Conservation (phyloP, 2,329 filamentous ascomycete genomes). For the Aspergillus eucalypticola region DNA sequence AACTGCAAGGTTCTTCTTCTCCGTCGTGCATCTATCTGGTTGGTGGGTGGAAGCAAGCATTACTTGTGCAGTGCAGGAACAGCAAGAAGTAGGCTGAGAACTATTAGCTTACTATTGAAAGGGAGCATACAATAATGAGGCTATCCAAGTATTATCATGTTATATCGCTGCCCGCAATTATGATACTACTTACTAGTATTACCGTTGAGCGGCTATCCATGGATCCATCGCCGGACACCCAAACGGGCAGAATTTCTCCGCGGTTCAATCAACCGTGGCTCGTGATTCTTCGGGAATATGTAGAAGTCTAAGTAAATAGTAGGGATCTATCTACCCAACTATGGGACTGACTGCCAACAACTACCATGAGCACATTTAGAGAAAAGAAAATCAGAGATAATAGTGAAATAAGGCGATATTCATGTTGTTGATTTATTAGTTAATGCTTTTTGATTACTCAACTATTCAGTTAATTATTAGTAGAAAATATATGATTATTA, state of each 20-base stretch:
- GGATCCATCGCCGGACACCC: neutral
- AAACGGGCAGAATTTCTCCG: conserved; percentile 3
- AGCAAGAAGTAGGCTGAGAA: neutral
- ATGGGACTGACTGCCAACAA: neutral
- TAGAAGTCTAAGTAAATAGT: neutral
- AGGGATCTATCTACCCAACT: neutral
- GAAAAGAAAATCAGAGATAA: neutral
- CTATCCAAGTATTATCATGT: neutral
- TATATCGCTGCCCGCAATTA: neutral
- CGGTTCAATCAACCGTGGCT: conserved; percentile 8
- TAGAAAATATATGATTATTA: neutral
- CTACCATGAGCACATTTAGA: neutral
- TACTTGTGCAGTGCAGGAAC: neutral
- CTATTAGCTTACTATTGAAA: neutral
- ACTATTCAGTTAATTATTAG: too few relatives aligned
- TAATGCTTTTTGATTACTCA: too few relatives aligned
- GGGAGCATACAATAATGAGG: neutral
- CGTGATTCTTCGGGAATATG: neutral
- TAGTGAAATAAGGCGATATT: neutral
- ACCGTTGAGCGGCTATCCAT: neutral
- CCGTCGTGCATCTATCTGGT: neutral
- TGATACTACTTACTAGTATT: neutral
- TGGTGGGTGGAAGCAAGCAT: neutral
- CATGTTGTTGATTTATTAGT: too few relatives aligned
- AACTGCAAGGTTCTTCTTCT: neutral